Evolutionary conservation across 805 yeast species (phyloP).

Genomic region (Jamesozyma spencerorum): DNA sequence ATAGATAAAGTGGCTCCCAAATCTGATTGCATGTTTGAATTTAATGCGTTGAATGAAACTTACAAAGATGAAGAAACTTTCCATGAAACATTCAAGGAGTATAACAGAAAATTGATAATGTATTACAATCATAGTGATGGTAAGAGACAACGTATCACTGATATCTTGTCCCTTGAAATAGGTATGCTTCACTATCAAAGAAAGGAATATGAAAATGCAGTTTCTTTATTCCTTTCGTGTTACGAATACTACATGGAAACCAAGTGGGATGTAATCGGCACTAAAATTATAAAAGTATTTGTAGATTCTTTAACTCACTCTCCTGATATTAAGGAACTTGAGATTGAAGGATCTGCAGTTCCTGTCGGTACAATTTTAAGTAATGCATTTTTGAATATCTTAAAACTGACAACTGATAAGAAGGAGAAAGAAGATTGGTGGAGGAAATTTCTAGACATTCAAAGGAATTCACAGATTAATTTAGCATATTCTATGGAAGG

Average conservation of each 20-base stretch:
- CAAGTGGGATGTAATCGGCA: constrained; percentile 71
- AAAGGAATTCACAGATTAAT: constrained; percentile 7
- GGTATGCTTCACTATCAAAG: constrained; percentile 59
- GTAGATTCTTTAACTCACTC: constrained; percentile 50
- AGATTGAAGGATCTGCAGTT: constrained; percentile 20
- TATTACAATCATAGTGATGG: constrained; percentile 14
- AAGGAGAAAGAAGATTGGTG: constrained; percentile 19
- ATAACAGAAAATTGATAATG: constrained; percentile 38
- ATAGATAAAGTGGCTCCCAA: constrained; percentile 9
- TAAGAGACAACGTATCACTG: constrained; percentile 53
- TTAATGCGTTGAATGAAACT: constrained; percentile 9
- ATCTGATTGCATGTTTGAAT: constrained; percentile 4
- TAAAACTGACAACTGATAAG: constrained; percentile 13
- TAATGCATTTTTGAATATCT: constrained; percentile 25
- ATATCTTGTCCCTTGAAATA: constrained; percentile 66
- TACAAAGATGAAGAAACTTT: constrained; percentile 15
- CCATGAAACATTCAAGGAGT: constrained; percentile 35
- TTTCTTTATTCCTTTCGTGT: constrained; percentile 54
- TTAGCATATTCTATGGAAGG: constrained; percentile 21
- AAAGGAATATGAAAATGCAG: constrained; percentile 50
- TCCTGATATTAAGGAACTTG: constrained; percentile 12
- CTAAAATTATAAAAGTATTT: constrained; percentile 54
- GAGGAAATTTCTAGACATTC: constrained; percentile 19
- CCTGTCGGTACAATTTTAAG: constrained; percentile 21
- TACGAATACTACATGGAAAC: constrained; percentile 56